Evolutionary conservation across 768 basidiomycete species (phyloP).

Genomic region (Rubroboletus pulcherrimus): DNA sequence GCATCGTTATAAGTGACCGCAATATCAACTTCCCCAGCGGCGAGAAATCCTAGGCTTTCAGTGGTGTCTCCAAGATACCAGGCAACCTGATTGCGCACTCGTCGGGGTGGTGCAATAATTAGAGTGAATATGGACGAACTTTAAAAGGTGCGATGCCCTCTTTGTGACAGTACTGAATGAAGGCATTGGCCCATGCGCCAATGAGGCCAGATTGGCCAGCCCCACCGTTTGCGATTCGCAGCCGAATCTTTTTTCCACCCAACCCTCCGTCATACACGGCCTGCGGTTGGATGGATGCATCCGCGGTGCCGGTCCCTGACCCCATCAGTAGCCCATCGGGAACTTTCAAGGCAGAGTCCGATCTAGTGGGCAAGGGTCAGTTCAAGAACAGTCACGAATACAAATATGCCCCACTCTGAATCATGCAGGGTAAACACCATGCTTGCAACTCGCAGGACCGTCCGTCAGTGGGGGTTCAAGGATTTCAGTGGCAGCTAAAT

Average conservation of each 20-base stretch:
- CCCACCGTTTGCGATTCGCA: conserved; percentile 49
- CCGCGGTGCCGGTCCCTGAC: neutral
- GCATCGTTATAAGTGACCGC: conserved; percentile 53
- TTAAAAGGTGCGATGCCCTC: conserved; percentile 26
- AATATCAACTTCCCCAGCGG: conserved; percentile 42
- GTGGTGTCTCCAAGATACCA: conserved; percentile 60
- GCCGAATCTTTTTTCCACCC: conserved; percentile 29
- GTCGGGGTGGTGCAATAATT: neutral
- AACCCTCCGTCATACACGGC: conserved; percentile 42
- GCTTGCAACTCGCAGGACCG: neutral
- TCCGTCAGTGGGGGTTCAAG: neutral
- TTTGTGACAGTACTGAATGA: conserved; percentile 32
- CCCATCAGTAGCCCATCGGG: conserved; percentile 1
- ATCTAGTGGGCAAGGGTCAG: conserved; percentile 1
- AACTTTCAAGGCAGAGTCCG: neutral
- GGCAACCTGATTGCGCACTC: conserved; percentile 36
- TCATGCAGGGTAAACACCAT: conserved; percentile 4
- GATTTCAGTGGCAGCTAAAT: neutral
- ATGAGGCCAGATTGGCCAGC: conserved; percentile 52
- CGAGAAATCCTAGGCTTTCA: conserved; percentile 42
- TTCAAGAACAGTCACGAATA: neutral
- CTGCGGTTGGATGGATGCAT: conserved; percentile 11
- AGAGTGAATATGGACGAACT: conserved; percentile 30
- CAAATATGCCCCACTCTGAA: conserved; percentile 1
- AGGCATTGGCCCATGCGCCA: conserved; percentile 44